Evolutionary conservation across 2,329 filamentous ascomycete species (phyloP), one percentile per base, ranked within the genome.

Genomic region (Aspergillus amoenus): DNA sequence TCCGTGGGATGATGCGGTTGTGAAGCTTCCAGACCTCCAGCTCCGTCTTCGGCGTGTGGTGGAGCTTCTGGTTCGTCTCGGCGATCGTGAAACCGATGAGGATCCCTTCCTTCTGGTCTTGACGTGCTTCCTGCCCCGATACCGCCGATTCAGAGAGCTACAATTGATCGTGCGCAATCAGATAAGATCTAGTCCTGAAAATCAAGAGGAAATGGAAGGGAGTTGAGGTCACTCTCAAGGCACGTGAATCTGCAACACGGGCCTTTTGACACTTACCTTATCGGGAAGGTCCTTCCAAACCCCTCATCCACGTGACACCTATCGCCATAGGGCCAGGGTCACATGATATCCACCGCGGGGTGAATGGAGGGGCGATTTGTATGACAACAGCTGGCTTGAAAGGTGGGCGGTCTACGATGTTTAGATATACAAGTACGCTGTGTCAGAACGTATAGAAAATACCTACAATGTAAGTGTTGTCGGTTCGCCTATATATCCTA

Each of bases 1-100:
- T 24, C 45, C 48, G 65, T 70, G 61, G 65, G 64, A 70, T 71
- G 68, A 70, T 64, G 58, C 61, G 64, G 62, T 46, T 61, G 51
- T 56, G 61, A 61, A 60, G 45, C 58, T 63, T 64, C 57, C 50
- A 45, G 49, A 13, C 62, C 32, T 43, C 40, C 60, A 58, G 59
- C 61, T 69, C 67, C 66, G 64, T 66, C 57, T 62, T 66, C 65
- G 66, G 64, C 42, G 63, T 54, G 61, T 59, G 64, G 59, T 59
- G 50, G 48, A 55, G 45, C 53, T 53, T 32, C 52, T 59, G 60
- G 59, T 57, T 58, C 53, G 56, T 63, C 52, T 63, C 60, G 60
- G 60, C 50, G 55, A 61, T 55, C 44, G 15, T 51, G 44, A 53
- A 55, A 55, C 61, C 60, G 63, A 57, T 44, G 55, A 49, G 34